Evolutionary conservation across 2,329 filamentous ascomycete genomes (phyloP).

Genomic region (Hymenotorrendiella dingleyae): DNA sequence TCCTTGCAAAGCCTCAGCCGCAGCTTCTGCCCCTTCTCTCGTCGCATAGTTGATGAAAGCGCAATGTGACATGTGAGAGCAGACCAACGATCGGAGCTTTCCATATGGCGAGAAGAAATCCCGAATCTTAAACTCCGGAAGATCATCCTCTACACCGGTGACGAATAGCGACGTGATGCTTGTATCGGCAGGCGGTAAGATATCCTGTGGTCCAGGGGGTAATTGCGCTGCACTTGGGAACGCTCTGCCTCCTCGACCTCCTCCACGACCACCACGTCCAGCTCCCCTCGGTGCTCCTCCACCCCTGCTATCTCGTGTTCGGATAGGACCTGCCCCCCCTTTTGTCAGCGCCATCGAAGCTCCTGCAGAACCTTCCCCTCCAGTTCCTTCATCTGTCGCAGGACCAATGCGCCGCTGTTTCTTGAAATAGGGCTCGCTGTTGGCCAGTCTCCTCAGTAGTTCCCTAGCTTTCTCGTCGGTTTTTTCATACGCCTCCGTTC

Average conservation of each 20-base stretch:
- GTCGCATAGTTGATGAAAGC: slow-evolving; percentile 94
- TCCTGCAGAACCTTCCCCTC: slow-evolving; percentile 32
- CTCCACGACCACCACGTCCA: slow-evolving; percentile 35
- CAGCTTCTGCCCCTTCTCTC: slow-evolving; percentile 76
- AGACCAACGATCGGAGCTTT: slow-evolving; percentile 86
- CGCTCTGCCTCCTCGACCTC: slow-evolving; percentile 40
- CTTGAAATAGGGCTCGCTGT: slow-evolving; percentile 92
- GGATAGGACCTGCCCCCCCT: slow-evolving; percentile 68
- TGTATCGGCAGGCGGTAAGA: slow-evolving; percentile 72
- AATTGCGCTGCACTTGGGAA: slow-evolving; percentile 69
- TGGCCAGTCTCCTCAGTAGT: slow-evolving; percentile 74
- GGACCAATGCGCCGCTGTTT: slow-evolving; percentile 74
- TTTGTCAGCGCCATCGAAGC: slow-evolving; percentile 36
- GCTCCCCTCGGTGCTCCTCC: slow-evolving; percentile 35
- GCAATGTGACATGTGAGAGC: slow-evolving; percentile 94
- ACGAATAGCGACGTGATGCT: slow-evolving; percentile 92
- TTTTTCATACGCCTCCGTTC: slow-evolving; percentile 88
- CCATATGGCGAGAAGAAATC: slow-evolving; percentile 87
- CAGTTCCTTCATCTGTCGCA: slow-evolving; percentile 37
- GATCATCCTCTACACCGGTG: slow-evolving; percentile 91
- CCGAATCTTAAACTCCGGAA: slow-evolving; percentile 86
- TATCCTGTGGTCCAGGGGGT: slow-evolving; percentile 79
- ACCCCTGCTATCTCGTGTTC: slow-evolving; percentile 61
- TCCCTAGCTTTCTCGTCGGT: slow-evolving; percentile 96
- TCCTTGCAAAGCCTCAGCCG: slow-evolving; percentile 78